A percentile compares a stretch with the other conserved stretches of the same genome.
These are phyloP conservation scores for Alopecurus myosuroides DNA, from an alignment of 176 grass and related monocot genomes.

Conservation along the genomic window DNA sequence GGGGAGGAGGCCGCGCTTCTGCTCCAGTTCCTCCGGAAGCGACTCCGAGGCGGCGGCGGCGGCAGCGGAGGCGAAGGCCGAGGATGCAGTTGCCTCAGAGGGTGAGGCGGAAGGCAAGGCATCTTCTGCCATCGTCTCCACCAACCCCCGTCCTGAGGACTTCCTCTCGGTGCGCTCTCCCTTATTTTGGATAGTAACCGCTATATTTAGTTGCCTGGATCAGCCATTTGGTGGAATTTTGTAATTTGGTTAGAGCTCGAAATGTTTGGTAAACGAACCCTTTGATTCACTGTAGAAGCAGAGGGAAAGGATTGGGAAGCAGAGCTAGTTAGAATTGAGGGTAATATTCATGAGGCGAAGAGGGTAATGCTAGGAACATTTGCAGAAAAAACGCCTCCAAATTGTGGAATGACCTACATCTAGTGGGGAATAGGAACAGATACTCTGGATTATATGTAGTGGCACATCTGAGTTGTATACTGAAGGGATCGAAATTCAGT, in stretches of 20 bases:
- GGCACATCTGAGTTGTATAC: background rate
- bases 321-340: background rate
- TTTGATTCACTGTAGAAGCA: background rate
- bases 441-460: background rate
- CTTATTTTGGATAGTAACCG: background rate
- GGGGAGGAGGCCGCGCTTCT: conserved; percentile 55
- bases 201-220: background rate
- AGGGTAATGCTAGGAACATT: background rate
- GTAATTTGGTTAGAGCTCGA: background rate
- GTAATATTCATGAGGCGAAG: background rate
- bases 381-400: background rate
- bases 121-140: conserved; percentile 64
- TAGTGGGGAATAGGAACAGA: background rate
- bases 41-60: conserved; percentile 40
- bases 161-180: conserved; percentile 45
- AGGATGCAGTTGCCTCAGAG: conserved; percentile 32
- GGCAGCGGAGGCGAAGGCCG: conserved; percentile 34
- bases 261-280: background rate
- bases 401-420: background rate
- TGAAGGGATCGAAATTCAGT: background rate
- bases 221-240: background rate
- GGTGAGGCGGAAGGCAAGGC: conserved; percentile 56
- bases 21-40: conserved; percentile 44
- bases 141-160: conserved; percentile 56
- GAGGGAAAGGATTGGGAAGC: background rate